Evolutionary conservation across 257 asterid species (phyloP).

Genomic region (Capsicum chinense): DNA sequence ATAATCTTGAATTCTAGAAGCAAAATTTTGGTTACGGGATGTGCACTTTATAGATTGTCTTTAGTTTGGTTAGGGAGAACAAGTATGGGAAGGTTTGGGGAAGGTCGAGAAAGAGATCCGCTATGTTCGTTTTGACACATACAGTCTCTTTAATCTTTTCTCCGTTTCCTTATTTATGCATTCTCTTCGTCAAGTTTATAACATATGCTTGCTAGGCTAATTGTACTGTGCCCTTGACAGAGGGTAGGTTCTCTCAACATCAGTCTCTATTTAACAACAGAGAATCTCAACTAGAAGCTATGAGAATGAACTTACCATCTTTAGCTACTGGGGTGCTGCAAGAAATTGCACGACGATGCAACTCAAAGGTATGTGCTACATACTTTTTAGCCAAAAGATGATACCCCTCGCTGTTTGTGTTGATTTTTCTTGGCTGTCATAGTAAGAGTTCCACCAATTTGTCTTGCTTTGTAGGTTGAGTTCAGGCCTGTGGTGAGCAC

Average conservation of each 20-base stretch:
- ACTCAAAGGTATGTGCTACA: constrained; percentile 64
- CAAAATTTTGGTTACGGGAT: neutral
- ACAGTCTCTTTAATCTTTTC: neutral
- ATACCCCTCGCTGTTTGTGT: neutral
- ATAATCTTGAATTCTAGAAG: neutral
- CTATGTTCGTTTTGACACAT: neutral
- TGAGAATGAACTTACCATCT: constrained; percentile 58
- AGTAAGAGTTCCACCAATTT: constrained; percentile 15
- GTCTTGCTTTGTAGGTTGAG: constrained; percentile 63
- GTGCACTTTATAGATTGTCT: constrained; percentile 8
- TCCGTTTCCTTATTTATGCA: constrained; percentile 5
- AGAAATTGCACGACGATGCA: constrained; percentile 89
- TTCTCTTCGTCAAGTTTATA: neutral
- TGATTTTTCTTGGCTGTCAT: constrained; percentile 21
- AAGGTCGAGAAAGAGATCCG: neutral
- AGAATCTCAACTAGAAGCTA: constrained; percentile 66
- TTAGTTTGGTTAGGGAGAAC: constrained; percentile 6
- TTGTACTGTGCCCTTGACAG: constrained; percentile 41
- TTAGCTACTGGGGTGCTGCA: constrained; percentile 73
- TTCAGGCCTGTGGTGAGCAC: constrained; percentile 75
- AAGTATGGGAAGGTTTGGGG: neutral
- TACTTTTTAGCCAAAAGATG: constrained; percentile 24
- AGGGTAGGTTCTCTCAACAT: constrained; percentile 46
- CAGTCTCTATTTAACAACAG: constrained; percentile 45
- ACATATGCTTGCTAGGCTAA: constrained; percentile 10